Evolutionary conservation across 2,329 filamentous ascomycete genomes (phyloP), one percentile per base, ranked within the genome.

Genomic region (Bipolaris victoriae): DNA sequence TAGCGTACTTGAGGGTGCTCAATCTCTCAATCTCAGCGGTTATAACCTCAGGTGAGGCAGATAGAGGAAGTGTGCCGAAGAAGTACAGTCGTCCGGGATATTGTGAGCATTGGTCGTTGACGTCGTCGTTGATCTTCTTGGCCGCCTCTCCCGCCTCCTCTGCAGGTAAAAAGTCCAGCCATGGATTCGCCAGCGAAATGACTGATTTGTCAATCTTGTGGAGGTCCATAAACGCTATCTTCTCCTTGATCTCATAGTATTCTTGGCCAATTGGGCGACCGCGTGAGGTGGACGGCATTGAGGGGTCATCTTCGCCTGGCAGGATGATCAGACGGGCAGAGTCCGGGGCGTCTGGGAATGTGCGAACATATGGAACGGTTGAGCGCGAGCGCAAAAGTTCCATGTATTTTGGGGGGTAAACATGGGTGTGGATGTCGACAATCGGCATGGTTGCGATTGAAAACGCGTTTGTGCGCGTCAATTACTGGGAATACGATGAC

Each of bases 131-230:
- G 74, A 96, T 88, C 0, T 81, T 81, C 51, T 78, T 71, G 0
- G 91, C 91, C 47, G 88, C 86, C 29, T 77, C 73, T 1, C 83
- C 84, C 0, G 90, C 90, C 63, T 88, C 84, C 3, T 80, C 74
- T 0, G 85, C 73, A 0, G 81, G 76, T 0, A 97, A 78, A 72
- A 96, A 97, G 77, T 97, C 93, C 2, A 97, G 84, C 93, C 93
- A 97, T 0, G 93, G 93, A 71, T 97, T 97, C 13, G 93, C 93
- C 20, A 97, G 86, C 0, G 91, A 95, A 61, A 97, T 87, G 49
- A 97, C 90, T 1, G 90, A 95, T 62, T 89, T 87, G 75, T 90
- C 85, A 73, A 97, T 97, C 51, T 80, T 80, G 78, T 97, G 93
- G 15, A 83, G 85, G 74, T 92, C 84, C 93, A 97, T 97, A 79